phyloP scores from a whole-genome alignment of 192 early-diverging fungal species.

The Chytriomyces confervae region DNA sequence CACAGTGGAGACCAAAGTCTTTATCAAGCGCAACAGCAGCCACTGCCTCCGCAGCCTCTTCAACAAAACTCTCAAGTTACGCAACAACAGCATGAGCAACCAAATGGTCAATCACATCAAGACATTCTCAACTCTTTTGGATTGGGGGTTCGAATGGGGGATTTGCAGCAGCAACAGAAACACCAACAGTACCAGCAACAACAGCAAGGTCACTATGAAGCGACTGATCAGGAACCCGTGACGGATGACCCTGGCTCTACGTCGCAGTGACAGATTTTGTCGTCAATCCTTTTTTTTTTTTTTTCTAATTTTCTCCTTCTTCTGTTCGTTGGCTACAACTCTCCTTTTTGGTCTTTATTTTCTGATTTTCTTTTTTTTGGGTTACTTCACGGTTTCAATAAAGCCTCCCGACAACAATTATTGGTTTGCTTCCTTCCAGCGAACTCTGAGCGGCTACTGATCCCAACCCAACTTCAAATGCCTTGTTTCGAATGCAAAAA shows the following conservation, averaged over 20 bases:
- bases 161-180: not conserved
- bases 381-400: not conserved
- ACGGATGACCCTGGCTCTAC: too few species aligned
- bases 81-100: not conserved
- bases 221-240: too few species aligned
- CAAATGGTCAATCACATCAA: not conserved
- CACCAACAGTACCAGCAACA: too few species aligned
- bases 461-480: too few species aligned
- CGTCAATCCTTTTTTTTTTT: not conserved
- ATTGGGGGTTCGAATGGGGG: not conserved
- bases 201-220: too few species aligned
- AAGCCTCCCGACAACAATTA: not conserved
- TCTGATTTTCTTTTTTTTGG: not conserved
- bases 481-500: too few species aligned
- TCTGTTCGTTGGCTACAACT: not conserved
- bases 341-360: not conserved
- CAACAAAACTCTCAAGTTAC: not conserved
- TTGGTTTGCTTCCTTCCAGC: not conserved
- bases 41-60: not conserved
- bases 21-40: not conserved
- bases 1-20: too few species aligned
- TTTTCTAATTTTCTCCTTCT: not conserved
- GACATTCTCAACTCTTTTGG: not conserved
- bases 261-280: not conserved
- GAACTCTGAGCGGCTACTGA: not conserved